phyloP scores from a whole-genome alignment of 2,329 filamentous ascomycete species.

The Monascus ruber region DNA sequence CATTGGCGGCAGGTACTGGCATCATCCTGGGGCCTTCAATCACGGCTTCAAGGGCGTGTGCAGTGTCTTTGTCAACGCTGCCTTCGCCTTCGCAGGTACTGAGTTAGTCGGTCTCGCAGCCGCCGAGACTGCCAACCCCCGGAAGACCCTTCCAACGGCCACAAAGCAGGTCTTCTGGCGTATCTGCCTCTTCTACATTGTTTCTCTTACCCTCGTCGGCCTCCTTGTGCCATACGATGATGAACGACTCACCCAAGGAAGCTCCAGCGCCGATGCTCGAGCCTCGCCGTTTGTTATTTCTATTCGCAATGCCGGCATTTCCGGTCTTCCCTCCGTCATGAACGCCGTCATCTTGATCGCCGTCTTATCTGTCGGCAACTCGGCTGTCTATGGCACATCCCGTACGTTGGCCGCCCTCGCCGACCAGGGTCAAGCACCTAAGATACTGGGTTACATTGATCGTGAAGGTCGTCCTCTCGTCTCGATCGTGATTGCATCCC shows the following conservation, averaged over 20 bases:
- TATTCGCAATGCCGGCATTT: slow-evolving; percentile 72
- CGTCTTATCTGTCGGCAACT: slow-evolving; percentile 84
- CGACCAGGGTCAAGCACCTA: slow-evolving; percentile 74
- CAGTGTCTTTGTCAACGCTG: slow-evolving; percentile 51
- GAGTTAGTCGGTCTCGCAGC: slow-evolving; percentile 51
- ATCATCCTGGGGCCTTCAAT: slow-evolving; percentile 62
- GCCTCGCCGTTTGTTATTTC: slow-evolving; percentile 91
- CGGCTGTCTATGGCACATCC: slow-evolving; percentile 80
- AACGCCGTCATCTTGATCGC: slow-evolving; percentile 90
- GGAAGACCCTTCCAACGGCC: slow-evolving; percentile 67
- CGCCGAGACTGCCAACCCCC: slow-evolving; percentile 47
- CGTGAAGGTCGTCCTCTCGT: slow-evolving; percentile 67
- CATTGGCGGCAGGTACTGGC: slow-evolving; percentile 70
- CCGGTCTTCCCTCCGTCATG: slow-evolving; percentile 74
- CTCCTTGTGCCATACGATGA: slow-evolving; percentile 69
- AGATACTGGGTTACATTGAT: slow-evolving; percentile 68
- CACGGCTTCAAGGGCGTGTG: slow-evolving; percentile 57
- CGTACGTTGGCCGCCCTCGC: slow-evolving; percentile 82
- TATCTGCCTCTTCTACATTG: slow-evolving; percentile 80
- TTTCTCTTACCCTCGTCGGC: slow-evolving; percentile 69
- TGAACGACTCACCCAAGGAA: slow-evolving; percentile 47
- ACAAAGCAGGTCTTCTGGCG: slow-evolving; percentile 95
- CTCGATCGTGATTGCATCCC: slow-evolving; percentile 56
- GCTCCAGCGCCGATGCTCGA: slow-evolving; percentile 51
- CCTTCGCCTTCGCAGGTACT: slow-evolving; percentile 52